These are phyloP conservation scores for Fusarium chuoi DNA, from an alignment of 2,329 filamentous ascomycete genomes.

Conservation along the genomic window DNA sequence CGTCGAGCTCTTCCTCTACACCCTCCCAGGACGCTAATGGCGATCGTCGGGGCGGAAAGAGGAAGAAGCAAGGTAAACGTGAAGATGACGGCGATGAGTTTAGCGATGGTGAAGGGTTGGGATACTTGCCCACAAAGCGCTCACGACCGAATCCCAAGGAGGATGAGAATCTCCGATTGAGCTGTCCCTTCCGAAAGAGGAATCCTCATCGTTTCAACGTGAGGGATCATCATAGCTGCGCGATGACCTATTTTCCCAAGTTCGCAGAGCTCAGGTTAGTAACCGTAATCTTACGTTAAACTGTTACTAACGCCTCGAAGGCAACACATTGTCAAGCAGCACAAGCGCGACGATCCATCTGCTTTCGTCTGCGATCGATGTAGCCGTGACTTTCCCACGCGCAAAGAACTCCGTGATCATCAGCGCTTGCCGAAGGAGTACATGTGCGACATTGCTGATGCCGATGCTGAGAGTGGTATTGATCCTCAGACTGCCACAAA, in stretches of 20 bases:
- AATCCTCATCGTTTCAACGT: slow-evolving; percentile 59
- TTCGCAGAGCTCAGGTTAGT: slow-evolving; percentile 54
- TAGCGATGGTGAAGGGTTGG: slow-evolving; percentile 49
- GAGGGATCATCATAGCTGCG: slow-evolving; percentile 57
- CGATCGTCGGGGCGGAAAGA: slow-evolving; percentile 45
- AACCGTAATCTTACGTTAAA: rapidly evolving
- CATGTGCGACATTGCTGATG: slow-evolving; percentile 55
- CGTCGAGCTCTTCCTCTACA: slow-evolving; percentile 46
- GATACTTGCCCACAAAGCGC: slow-evolving; percentile 45
- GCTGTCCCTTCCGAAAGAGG: slow-evolving; percentile 57
- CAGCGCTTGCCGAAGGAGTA: slow-evolving; percentile 53
- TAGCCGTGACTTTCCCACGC: slow-evolving; percentile 51
- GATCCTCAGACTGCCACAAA: slow-evolving; percentile 54
- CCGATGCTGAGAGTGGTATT: slow-evolving; percentile 54
- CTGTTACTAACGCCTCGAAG: slow-evolving; percentile 34
- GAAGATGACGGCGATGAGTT: slow-evolving; percentile 50
- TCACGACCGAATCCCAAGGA: slow-evolving; percentile 47
- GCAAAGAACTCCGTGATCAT: slow-evolving; percentile 54
- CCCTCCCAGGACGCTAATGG: slow-evolving; percentile 44
- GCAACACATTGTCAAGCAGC: slow-evolving; percentile 57
- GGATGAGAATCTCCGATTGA: slow-evolving; percentile 53
- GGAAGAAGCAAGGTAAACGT: slow-evolving; percentile 48
- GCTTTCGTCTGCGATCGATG: slow-evolving; percentile 55
- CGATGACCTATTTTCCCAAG: slow-evolving; percentile 56
- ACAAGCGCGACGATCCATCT: slow-evolving; percentile 54